phyloP scores from a whole-genome alignment of 352 stramenopile genomes.

The Phytophthora cactorum region DNA sequence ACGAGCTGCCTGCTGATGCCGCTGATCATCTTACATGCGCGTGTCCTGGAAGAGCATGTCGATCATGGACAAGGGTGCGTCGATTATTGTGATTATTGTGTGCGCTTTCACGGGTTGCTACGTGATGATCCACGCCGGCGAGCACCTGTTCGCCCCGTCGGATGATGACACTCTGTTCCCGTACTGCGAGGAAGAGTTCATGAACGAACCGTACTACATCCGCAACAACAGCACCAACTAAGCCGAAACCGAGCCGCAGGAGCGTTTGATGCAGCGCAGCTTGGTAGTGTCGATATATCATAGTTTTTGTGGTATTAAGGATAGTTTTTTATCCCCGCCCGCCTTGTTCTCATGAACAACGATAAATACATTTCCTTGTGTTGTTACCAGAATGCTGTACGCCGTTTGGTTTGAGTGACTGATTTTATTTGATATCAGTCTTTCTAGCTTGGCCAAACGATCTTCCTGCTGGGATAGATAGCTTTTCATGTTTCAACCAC shows the following conservation, averaged over 20 bases:
- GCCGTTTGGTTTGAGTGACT: too few species aligned
- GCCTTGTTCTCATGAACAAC: constrained; percentile 3
- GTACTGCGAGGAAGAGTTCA: constrained; percentile 59
- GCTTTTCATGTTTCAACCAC: too few species aligned
- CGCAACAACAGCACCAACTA: constrained; percentile 37
- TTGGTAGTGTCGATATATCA: constrained; percentile 19
- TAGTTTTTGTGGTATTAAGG: constrained; percentile 14
- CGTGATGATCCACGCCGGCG: constrained; percentile 56
- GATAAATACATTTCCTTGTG: constrained; percentile 20
- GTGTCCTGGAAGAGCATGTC: constrained; percentile 48
- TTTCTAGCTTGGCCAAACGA: too few species aligned
- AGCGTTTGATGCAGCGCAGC: constrained; percentile 9
- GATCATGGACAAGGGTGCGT: constrained; percentile 49
- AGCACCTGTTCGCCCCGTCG: constrained; percentile 54
- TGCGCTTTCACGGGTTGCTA: constrained; percentile 58
- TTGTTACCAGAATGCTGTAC: neutral
- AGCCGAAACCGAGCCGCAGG: constrained; percentile 8
- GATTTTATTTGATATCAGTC: too few species aligned
- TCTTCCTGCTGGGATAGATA: too few species aligned
- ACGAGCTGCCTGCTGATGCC: constrained; percentile 60
- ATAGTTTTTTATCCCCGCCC: constrained; percentile 15
- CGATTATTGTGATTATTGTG: constrained; percentile 47
- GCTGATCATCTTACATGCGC: constrained; percentile 59
- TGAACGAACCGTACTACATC: constrained; percentile 58
- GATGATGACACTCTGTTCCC: constrained; percentile 48